A percentile compares a stretch with the other conserved stretches of the same genome.
Conservation (phyloP, 148 eudicot species). For the Rhododendron kiyosumense region DNA sequence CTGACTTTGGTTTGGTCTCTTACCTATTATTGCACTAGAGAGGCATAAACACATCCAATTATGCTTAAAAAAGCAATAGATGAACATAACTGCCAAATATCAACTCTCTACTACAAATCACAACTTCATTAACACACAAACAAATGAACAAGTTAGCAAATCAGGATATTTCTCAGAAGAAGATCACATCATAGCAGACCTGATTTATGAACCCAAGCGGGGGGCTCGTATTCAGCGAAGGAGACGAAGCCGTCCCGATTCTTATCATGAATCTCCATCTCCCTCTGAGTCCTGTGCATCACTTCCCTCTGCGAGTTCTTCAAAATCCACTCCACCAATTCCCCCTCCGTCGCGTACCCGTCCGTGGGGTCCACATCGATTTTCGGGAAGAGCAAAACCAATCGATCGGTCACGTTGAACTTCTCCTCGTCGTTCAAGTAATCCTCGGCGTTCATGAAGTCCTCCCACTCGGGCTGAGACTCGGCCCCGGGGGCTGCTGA, state of each 20-base stretch:
- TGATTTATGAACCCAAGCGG: conserved; percentile 61
- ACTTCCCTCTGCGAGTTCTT: conserved; percentile 54
- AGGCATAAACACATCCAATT: background rate
- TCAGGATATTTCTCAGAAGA: background rate
- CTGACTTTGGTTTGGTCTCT: background rate
- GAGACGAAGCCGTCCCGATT: conserved; percentile 81
- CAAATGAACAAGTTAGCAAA: background rate
- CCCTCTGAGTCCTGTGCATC: conserved; percentile 64
- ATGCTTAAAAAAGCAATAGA: background rate
- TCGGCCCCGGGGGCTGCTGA: conserved; percentile 44
- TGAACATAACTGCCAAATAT: background rate
- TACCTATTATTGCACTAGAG: background rate
- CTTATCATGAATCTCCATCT: conserved; percentile 89
- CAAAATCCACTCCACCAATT: conserved; percentile 69
- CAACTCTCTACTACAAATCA: background rate
- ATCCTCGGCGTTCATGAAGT: conserved; percentile 58
- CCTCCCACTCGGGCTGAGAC: conserved; percentile 69
- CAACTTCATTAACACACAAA: background rate
- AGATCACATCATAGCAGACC: conserved; percentile 24
- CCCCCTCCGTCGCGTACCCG: conserved; percentile 52
- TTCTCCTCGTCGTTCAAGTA: conserved; percentile 83
- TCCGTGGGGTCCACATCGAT: conserved; percentile 67
- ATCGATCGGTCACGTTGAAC: conserved; percentile 68
- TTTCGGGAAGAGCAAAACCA: conserved; percentile 70
- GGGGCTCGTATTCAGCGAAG: conserved; percentile 73